Percentiles rank a stretch among this genome's conserved stretches.
phyloP scores from a whole-genome alignment of 306 rosid species.

The Leucaena leucocephala region DNA sequence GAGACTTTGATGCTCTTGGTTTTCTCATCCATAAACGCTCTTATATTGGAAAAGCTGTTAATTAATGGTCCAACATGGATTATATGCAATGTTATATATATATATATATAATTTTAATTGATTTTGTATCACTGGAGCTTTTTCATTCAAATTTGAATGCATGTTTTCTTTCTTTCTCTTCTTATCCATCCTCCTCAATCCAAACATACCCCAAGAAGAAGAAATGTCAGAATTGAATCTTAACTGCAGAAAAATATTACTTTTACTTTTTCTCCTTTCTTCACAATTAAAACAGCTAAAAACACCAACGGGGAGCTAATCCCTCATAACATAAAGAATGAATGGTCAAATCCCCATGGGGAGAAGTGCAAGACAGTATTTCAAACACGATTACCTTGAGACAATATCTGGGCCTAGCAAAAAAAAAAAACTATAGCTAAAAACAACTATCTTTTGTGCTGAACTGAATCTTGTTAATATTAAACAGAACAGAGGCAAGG shows the following conservation, averaged over 20 bases:
- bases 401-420: too few species aligned
- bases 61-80: too few species aligned
- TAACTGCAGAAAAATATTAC: background rate
- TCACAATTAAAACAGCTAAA: slow-evolving; percentile 34
- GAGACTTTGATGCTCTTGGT: too few species aligned
- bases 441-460: slow-evolving; percentile 54
- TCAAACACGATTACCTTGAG: too few species aligned
- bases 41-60: too few species aligned
- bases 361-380: too few species aligned
- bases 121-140: background rate
- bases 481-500: slow-evolving; percentile 41
- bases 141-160: background rate
- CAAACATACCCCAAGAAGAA: background rate
- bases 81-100: background rate
- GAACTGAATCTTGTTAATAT: slow-evolving; percentile 51
- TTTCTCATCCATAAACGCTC: too few species aligned
- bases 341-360: too few species aligned
- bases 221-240: background rate
- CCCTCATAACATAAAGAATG: too few species aligned
- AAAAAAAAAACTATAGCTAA: too few species aligned
- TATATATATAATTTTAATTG: background rate
- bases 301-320: slow-evolving; percentile 1
- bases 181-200: background rate
- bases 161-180: background rate
- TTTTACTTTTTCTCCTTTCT: background rate